phyloP scores from a whole-genome alignment of 2,329 filamentous ascomycete species.

The Monosporascus sp. region DNA sequence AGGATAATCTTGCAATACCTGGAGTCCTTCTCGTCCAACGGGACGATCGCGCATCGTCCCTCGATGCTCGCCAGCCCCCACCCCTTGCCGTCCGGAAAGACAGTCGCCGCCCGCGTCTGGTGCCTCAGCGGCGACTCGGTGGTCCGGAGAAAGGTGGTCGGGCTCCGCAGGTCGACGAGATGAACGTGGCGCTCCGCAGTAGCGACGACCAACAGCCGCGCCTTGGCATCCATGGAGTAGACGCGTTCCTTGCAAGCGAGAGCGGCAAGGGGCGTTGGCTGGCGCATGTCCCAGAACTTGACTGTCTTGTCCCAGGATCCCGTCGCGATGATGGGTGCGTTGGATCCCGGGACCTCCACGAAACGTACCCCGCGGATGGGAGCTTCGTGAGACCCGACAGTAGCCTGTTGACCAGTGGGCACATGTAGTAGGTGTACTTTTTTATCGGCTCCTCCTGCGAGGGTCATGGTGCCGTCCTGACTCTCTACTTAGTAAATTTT shows the following conservation, averaged over 20 bases:
- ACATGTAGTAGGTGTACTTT: slow-evolving; percentile 24
- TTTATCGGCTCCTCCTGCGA: slow-evolving; percentile 27
- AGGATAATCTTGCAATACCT: slow-evolving; percentile 12
- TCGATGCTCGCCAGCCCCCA: slow-evolving; percentile 26
- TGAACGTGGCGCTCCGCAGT: slow-evolving; percentile 27
- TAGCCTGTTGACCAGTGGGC: slow-evolving; percentile 19
- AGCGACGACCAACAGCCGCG: slow-evolving; percentile 22
- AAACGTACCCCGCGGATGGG: slow-evolving; percentile 29
- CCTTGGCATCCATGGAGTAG: slow-evolving; percentile 28
- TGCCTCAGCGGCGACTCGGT: slow-evolving; percentile 17
- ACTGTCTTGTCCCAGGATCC: slow-evolving; percentile 52
- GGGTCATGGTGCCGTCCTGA: slow-evolving; percentile 28
- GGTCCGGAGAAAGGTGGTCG: slow-evolving; percentile 11
- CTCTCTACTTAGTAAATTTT: not conserved
- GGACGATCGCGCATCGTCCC: slow-evolving; percentile 20
- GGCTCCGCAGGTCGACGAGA: slow-evolving; percentile 26
- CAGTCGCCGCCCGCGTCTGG: slow-evolving; percentile 24
- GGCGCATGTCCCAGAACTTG: slow-evolving; percentile 51
- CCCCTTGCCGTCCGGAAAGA: slow-evolving; percentile 20
- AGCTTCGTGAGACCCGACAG: slow-evolving; percentile 23
- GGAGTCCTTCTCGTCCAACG: slow-evolving; percentile 11
- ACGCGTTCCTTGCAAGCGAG: slow-evolving; percentile 46
- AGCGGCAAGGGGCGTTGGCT: slow-evolving; percentile 33
- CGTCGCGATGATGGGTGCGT: slow-evolving; percentile 22
- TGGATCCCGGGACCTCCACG: slow-evolving; percentile 19